Percentiles rank a stretch among this genome's conserved stretches.
These are phyloP conservation scores for Ustulina deusta DNA, from an alignment of 2,329 filamentous ascomycete genomes.

Conservation along the genomic window DNA sequence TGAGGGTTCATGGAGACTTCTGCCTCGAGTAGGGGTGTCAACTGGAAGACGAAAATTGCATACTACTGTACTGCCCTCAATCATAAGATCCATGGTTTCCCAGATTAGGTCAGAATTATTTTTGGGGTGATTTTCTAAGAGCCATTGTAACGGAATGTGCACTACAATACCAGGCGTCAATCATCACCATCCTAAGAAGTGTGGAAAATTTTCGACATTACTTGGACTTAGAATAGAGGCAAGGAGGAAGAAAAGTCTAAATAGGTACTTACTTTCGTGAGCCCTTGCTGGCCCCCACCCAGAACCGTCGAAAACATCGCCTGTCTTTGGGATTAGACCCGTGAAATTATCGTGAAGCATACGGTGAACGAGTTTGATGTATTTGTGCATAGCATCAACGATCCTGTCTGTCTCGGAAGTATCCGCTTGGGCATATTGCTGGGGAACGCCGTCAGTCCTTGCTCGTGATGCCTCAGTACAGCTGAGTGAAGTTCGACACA, in stretches of 20 bases:
- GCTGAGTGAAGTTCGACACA: background rate
- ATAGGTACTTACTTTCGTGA: constrained; percentile 51
- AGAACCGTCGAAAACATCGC: constrained; percentile 56
- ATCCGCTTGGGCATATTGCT: constrained; percentile 63
- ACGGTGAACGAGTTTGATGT: constrained; percentile 61
- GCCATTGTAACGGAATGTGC: constrained; percentile 53
- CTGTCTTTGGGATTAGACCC: constrained; percentile 60
- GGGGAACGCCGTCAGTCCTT: constrained; percentile 40
- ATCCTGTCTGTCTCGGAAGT: constrained; percentile 56
- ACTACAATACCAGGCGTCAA: constrained; percentile 9
- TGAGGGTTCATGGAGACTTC: background rate
- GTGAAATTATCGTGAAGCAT: constrained; percentile 67
- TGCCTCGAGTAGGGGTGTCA: background rate
- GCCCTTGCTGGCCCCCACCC: constrained; percentile 53
- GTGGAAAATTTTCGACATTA: too few species aligned
- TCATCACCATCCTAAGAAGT: background rate
- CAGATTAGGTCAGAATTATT: constrained; percentile 53
- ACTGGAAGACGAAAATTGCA: constrained; percentile 45
- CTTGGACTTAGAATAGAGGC: background rate
- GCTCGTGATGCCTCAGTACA: background rate
- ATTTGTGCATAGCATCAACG: constrained; percentile 62
- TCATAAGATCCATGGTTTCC: constrained; percentile 61
- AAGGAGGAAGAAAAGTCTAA: background rate
- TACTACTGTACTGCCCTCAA: constrained; percentile 55
- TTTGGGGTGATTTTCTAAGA: constrained; percentile 52